Conservation (phyloP, 495 filamentous ascomycete species). For the Penicillium bialowiezense region DNA sequence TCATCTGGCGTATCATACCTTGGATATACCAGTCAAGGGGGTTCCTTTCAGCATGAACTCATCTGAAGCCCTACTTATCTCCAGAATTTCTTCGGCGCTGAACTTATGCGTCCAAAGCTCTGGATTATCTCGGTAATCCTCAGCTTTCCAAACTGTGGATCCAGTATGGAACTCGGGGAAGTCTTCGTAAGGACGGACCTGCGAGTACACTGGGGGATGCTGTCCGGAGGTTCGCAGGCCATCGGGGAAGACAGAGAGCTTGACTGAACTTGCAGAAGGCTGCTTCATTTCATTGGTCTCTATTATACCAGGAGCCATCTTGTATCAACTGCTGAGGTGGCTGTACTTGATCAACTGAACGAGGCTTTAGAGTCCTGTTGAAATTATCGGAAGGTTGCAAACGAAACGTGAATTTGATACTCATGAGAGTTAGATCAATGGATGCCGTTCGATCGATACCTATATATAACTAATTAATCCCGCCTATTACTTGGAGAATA, state of each 20-base stretch:
- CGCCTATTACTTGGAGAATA: too few species aligned
- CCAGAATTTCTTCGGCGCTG: conserved; percentile 60
- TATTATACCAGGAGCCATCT: conserved; percentile 16
- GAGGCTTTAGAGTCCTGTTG: too few species aligned
- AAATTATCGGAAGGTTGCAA: too few species aligned
- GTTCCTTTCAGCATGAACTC: conserved; percentile 58
- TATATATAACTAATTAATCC: too few species aligned
- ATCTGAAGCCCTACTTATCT: conserved; percentile 66
- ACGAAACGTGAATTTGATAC: too few species aligned
- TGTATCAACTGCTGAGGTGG: background rate
- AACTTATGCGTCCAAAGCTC: conserved; percentile 78
- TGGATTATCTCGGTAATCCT: conserved; percentile 65
- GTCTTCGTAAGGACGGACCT: conserved; percentile 62
- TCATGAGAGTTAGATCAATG: too few species aligned
- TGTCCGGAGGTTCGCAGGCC: conserved; percentile 74
- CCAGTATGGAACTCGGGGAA: conserved; percentile 76
- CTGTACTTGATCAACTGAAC: too few species aligned
- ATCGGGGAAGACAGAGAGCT: conserved; percentile 47
- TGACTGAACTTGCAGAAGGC: conserved; percentile 7
- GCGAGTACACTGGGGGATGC: conserved; percentile 67
- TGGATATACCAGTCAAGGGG: conserved; percentile 72
- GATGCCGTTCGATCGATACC: too few species aligned
- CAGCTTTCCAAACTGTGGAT: conserved; percentile 73
- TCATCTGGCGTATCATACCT: conserved; percentile 35
- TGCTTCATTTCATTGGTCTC: conserved; percentile 2